phyloP scores from a whole-genome alignment of 306 rosid genomes.

The Cucurbita argyrosperma region DNA sequence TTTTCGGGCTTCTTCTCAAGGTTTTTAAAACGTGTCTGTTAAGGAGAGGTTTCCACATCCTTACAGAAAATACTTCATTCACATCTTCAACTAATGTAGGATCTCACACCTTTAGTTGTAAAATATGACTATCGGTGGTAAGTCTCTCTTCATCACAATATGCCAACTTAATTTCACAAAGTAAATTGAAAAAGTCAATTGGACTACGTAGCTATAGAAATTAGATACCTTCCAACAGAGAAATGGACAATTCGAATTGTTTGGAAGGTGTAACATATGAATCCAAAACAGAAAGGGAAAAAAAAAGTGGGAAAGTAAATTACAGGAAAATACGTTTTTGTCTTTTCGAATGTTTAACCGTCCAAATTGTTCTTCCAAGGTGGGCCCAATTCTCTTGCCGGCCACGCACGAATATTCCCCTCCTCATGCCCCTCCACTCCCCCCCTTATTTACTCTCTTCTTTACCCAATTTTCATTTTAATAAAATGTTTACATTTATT shows the following conservation, averaged over 20 bases:
- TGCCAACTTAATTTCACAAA: background rate
- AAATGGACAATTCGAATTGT: background rate
- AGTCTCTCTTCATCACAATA: background rate
- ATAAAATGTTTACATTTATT: background rate
- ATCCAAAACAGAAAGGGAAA: background rate
- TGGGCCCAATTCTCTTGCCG: background rate
- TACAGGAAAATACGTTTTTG: background rate
- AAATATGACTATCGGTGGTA: too few species aligned
- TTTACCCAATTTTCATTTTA: background rate
- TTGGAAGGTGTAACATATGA: background rate
- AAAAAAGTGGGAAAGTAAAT: background rate
- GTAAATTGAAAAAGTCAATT: background rate
- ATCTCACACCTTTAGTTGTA: background rate
- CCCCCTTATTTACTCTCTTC: background rate
- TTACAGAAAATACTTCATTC: too few species aligned
- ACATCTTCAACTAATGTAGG: too few species aligned
- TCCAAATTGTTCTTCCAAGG: background rate
- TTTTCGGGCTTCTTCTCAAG: too few species aligned
- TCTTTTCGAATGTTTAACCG: background rate
- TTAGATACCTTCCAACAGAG: background rate
- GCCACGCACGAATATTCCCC: background rate
- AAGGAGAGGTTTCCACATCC: too few species aligned
- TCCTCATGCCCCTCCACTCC: background rate
- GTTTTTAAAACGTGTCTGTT: too few species aligned
- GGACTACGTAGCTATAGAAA: background rate